Conservation (phyloP, 192 early-diverging fungal genomes). For the Glomus cerebriforme region DNA sequence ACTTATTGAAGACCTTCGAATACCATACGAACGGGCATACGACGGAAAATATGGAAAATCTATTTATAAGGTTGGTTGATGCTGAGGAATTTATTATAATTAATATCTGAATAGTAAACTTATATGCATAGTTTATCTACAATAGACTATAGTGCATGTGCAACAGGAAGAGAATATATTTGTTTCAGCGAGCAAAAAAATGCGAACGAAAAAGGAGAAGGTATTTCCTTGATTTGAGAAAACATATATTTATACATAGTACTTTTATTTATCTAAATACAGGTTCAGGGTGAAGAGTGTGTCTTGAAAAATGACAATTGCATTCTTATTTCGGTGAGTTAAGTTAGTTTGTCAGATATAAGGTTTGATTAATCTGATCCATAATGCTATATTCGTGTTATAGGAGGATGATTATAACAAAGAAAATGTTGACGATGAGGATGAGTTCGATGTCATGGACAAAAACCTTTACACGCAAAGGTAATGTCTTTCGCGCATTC, state of each 20-base stretch:
- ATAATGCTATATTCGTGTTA: slow-evolving; percentile 9
- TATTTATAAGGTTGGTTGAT: slow-evolving; percentile 21
- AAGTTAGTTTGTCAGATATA: slow-evolving; percentile 1
- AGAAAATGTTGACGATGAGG: slow-evolving; percentile 19
- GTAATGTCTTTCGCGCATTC: slow-evolving; percentile 22
- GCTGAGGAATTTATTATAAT: background rate
- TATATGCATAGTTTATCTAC: slow-evolving; percentile 13
- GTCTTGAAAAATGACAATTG: slow-evolving; percentile 10
- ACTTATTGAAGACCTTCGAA: slow-evolving; percentile 4
- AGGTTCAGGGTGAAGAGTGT: slow-evolving; percentile 10
- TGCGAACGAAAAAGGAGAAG: slow-evolving; percentile 6
- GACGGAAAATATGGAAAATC: slow-evolving; percentile 20
- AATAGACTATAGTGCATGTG: slow-evolving; percentile 14
- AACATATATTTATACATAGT: slow-evolving; percentile 10
- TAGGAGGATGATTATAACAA: background rate
- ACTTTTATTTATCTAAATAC: slow-evolving; percentile 11
- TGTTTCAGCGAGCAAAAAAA: slow-evolving; percentile 8
- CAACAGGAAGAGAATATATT: slow-evolving; percentile 10
- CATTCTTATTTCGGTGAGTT: slow-evolving; percentile 12
- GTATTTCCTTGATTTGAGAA: slow-evolving; percentile 9
- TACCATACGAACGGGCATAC: slow-evolving; percentile 11
- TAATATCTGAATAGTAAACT: slow-evolving; percentile 21
- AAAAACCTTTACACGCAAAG: slow-evolving; percentile 26
- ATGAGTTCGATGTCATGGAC: slow-evolving; percentile 22
- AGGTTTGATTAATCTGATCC: slow-evolving; percentile 18